A percentile compares a stretch with the other conserved stretches of the same genome.
phyloP scores from a whole-genome alignment of 768 basidiomycete genomes.

The Lentinus tigrinus region DNA sequence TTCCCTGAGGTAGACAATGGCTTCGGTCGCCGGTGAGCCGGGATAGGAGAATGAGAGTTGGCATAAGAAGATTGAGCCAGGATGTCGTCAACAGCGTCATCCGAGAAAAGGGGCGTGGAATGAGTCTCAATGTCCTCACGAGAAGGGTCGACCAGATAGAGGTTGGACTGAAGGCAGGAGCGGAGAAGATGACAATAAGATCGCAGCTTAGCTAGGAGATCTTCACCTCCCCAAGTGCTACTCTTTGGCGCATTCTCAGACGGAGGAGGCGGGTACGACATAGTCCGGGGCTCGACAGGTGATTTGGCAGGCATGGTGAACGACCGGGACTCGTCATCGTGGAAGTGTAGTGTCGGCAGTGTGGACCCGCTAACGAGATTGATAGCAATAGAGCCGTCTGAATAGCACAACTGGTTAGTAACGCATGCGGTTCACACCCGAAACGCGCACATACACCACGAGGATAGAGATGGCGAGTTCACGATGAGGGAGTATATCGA shows the following conservation, averaged over 20 bases:
- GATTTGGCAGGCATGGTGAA: constrained; percentile 51
- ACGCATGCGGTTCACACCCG: not conserved
- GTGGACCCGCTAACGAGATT: constrained; percentile 86
- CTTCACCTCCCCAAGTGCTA: constrained; percentile 83
- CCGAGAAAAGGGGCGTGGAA: constrained; percentile 78
- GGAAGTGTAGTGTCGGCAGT: constrained; percentile 89
- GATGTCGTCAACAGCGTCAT: constrained; percentile 87
- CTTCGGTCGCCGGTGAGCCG: constrained; percentile 76
- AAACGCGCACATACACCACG: constrained; percentile 61
- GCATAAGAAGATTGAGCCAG: constrained; percentile 75
- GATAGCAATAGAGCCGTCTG: constrained; percentile 86
- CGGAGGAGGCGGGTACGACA: constrained; percentile 62
- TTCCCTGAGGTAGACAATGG: constrained; percentile 53
- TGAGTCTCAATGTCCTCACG: constrained; percentile 91
- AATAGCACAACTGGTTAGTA: not conserved
- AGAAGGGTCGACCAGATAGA: constrained; percentile 93
- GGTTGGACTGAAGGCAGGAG: constrained; percentile 78
- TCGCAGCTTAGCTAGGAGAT: constrained; percentile 73
- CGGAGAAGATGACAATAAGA: constrained; percentile 80
- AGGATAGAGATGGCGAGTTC: constrained; percentile 78
- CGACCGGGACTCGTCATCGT: constrained; percentile 93
- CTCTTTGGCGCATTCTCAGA: constrained; percentile 45
- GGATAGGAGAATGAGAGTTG: constrained; percentile 78
- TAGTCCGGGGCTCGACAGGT: constrained; percentile 30
- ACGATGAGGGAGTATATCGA: constrained; percentile 89